Conservation (phyloP, 192 early-diverging fungal genomes). For the Entomortierella chlamydospora region DNA sequence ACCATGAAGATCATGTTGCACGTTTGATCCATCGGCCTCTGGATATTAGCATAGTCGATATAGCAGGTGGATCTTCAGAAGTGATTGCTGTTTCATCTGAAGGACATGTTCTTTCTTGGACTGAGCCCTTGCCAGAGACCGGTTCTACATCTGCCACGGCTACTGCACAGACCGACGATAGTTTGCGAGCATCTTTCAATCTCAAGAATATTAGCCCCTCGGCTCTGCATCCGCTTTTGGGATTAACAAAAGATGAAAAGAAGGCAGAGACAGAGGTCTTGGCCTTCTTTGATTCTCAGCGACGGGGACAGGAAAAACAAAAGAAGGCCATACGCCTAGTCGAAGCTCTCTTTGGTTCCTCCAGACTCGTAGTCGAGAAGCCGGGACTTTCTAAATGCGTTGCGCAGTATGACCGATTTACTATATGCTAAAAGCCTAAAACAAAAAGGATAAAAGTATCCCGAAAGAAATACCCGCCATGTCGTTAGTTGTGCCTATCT, state of each 20-base stretch:
- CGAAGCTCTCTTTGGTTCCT: constrained; percentile 34
- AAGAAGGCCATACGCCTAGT: constrained; percentile 24
- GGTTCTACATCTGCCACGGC: not conserved
- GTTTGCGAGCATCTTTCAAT: constrained; percentile 8
- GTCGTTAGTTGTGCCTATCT: too few relatives aligned
- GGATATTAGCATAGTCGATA: constrained; percentile 29
- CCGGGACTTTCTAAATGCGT: constrained; percentile 37
- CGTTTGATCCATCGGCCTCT: constrained; percentile 47
- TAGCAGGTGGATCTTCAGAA: constrained; percentile 50
- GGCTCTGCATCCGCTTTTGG: constrained; percentile 24
- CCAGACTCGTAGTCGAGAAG: constrained; percentile 23
- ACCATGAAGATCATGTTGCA: constrained; percentile 52
- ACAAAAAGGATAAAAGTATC: constrained; percentile 10
- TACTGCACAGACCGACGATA: not conserved
- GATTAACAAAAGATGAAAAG: constrained; percentile 33
- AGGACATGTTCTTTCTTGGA: constrained; percentile 44
- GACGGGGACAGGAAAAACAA: constrained; percentile 15
- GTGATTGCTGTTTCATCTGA: constrained; percentile 42
- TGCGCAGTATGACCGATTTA: constrained; percentile 42
- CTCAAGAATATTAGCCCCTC: constrained; percentile 7
- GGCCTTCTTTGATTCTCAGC: constrained; percentile 39
- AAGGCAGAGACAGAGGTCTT: constrained; percentile 40
- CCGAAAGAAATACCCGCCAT: too few relatives aligned
- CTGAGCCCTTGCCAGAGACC: constrained; percentile 24
- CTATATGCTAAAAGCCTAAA: constrained; percentile 19